Percentiles rank a stretch among this genome's conserved stretches.
These are phyloP conservation scores for Exophiala xenobiotica DNA, from an alignment of 2,329 filamentous ascomycete genomes.

Conservation along the genomic window DNA sequence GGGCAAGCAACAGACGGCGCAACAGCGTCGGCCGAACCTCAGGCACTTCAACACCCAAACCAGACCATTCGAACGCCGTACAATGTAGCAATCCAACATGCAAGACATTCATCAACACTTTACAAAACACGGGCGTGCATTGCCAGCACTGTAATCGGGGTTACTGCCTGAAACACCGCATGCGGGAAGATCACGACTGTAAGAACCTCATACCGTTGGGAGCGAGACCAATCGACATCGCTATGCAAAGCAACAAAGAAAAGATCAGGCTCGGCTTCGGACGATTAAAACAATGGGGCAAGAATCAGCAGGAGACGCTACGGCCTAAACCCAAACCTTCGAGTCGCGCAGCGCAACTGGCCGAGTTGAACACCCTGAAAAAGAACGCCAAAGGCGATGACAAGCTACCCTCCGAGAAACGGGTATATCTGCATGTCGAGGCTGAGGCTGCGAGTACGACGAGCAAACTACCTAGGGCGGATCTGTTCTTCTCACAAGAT, in stretches of 20 bases:
- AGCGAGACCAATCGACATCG: conserved; percentile 40
- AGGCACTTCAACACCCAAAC: conserved; percentile 40
- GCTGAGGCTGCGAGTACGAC: conserved; percentile 76
- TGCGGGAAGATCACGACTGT: conserved; percentile 77
- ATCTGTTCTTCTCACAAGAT: conserved; percentile 77
- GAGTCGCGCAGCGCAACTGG: conserved; percentile 62
- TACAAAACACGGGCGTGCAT: conserved; percentile 51
- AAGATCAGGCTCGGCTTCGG: conserved; percentile 73
- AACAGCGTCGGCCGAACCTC: conserved; percentile 30
- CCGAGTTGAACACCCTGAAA: conserved; percentile 76
- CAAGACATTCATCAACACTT: conserved; percentile 54
- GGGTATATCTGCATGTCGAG: conserved; percentile 88
- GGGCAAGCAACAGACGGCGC: conserved; percentile 53
- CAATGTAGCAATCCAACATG: conserved; percentile 51
- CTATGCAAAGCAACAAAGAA: conserved; percentile 42
- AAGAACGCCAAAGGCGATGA: conserved; percentile 86
- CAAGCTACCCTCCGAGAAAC: conserved; percentile 74
- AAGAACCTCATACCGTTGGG: conserved; percentile 65
- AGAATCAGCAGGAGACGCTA: conserved; percentile 67
- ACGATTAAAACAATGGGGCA: conserved; percentile 76
- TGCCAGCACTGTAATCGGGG: conserved; percentile 50
- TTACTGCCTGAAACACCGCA: conserved; percentile 53
- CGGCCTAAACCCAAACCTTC: conserved; percentile 65
- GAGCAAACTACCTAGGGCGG: conserved; percentile 76
- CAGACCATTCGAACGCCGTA: conserved; percentile 55